phyloP scores from a whole-genome alignment of 139 green algal species.

The Parachlorella kessleri region DNA sequence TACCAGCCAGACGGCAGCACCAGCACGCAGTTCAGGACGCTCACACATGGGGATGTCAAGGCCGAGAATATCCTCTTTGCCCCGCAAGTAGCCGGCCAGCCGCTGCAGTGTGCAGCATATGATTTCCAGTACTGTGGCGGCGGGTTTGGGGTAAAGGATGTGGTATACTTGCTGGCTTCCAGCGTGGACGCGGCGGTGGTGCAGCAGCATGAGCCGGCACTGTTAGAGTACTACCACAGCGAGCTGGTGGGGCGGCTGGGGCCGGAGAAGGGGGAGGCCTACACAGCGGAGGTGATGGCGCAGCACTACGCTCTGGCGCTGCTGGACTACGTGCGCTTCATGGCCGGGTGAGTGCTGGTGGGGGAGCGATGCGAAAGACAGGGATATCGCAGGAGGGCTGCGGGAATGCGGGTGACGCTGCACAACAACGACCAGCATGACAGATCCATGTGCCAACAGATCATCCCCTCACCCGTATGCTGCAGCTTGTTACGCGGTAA shows the following conservation, averaged over 20 bases:
- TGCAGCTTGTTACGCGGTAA: not conserved
- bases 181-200: constrained; percentile 41
- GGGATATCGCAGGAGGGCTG: too few relatives aligned
- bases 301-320: constrained; percentile 35
- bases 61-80: constrained; percentile 59
- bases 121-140: constrained; percentile 60
- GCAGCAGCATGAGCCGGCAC: not conserved
- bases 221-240: constrained; percentile 53
- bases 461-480: not conserved
- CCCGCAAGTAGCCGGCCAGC: not conserved
- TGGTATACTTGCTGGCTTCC: constrained; percentile 61
- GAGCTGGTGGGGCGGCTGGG: constrained; percentile 24
- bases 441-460: too few relatives aligned
- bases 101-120: constrained; percentile 10
- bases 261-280: not conserved
- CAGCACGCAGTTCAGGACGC: constrained; percentile 2
- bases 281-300: not conserved
- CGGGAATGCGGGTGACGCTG: too few relatives aligned
- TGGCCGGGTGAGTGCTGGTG: constrained; percentile 47
- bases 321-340: constrained; percentile 60
- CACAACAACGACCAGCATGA: too few relatives aligned
- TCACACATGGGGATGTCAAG: constrained; percentile 60
- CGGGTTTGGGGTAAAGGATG: constrained; percentile 53
- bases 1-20: not conserved
- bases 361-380: too few relatives aligned